These are phyloP conservation scores for Lentinula aciculospora DNA, from an alignment of 768 basidiomycete species.

Conservation along the genomic window DNA sequence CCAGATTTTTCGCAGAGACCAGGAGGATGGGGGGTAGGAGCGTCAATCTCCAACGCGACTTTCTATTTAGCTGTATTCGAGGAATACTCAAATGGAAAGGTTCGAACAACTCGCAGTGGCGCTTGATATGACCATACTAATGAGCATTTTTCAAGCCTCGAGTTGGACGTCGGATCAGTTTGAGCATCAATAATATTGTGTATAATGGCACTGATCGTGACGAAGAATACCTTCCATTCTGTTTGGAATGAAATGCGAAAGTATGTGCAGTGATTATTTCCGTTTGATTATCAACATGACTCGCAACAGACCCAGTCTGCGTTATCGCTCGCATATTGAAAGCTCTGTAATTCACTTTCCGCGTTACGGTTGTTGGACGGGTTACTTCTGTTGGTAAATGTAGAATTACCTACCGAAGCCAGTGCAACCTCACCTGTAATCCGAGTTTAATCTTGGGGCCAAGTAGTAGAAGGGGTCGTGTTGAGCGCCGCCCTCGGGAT, in stretches of 20 bases:
- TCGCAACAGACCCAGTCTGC: background rate
- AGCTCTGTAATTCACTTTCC: no score
- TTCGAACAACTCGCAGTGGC: no score
- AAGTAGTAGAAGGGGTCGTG: no score
- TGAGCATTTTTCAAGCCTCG: background rate
- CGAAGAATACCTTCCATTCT: background rate
- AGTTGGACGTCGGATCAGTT: background rate
- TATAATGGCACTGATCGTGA: background rate
- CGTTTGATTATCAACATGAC: no score
- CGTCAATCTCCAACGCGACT: slow-evolving; percentile 16
- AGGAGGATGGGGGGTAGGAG: slow-evolving; percentile 25
- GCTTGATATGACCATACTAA: background rate
- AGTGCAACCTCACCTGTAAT: no score
- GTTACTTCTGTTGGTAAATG: no score
- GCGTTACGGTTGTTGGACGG: no score
- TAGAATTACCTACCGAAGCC: no score
- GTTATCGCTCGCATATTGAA: no score
- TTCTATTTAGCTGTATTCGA: slow-evolving; percentile 26
- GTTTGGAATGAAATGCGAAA: background rate
- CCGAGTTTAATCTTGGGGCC: no score
- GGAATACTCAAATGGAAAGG: slow-evolving; percentile 16
- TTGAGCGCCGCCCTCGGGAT: no score
- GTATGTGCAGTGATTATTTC: background rate
- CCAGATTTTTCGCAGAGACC: slow-evolving; percentile 24
- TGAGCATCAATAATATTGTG: background rate